A percentile compares a stretch with the other conserved stretches of the same genome.
Conservation (phyloP, 2,329 filamentous ascomycete genomes). For the Dendrostoma leiphaemia region DNA sequence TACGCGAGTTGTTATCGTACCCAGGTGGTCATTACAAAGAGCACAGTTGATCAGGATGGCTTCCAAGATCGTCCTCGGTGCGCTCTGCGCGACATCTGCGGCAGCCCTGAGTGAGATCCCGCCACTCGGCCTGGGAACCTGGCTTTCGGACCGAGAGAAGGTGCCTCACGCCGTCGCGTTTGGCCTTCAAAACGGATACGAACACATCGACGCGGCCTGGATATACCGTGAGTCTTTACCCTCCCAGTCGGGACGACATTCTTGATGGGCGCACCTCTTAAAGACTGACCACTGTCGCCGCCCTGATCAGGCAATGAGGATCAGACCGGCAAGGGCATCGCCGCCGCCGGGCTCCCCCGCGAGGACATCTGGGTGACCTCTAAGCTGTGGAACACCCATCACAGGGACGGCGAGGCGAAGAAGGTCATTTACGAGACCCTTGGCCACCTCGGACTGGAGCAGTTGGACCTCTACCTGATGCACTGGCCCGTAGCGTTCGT, state of each 20-base stretch:
- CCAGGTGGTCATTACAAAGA: no score
- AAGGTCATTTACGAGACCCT: constrained; percentile 46
- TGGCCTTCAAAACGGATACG: constrained; percentile 17
- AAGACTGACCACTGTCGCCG: no score
- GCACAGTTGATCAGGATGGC: constrained; percentile 6
- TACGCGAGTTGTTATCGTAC: no score
- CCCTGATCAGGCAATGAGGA: constrained; percentile 41
- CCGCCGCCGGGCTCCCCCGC: constrained; percentile 44
- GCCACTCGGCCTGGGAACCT: constrained; percentile 17
- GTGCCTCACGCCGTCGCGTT: constrained; percentile 18
- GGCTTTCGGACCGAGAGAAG: constrained; percentile 16
- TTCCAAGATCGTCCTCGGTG: not conserved
- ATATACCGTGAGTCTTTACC: constrained; percentile 12
- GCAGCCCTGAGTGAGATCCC: constrained; percentile 16
- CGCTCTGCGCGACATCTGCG: constrained; percentile 4
- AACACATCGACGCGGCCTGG: constrained; percentile 19
- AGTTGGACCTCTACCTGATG: constrained; percentile 54
- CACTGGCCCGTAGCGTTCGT: constrained; percentile 47
- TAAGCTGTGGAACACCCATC: constrained; percentile 34
- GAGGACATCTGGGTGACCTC: constrained; percentile 53
- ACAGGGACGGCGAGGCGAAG: constrained; percentile 34
- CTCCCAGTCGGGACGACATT: no score
- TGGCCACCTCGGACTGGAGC: constrained; percentile 44
- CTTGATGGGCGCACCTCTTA: no score
- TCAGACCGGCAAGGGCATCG: constrained; percentile 45